A percentile compares a stretch with the other conserved stretches of the same genome.
phyloP scores from a whole-genome alignment of 176 grass and related monocot species.

The Pontederia paniculata region DNA sequence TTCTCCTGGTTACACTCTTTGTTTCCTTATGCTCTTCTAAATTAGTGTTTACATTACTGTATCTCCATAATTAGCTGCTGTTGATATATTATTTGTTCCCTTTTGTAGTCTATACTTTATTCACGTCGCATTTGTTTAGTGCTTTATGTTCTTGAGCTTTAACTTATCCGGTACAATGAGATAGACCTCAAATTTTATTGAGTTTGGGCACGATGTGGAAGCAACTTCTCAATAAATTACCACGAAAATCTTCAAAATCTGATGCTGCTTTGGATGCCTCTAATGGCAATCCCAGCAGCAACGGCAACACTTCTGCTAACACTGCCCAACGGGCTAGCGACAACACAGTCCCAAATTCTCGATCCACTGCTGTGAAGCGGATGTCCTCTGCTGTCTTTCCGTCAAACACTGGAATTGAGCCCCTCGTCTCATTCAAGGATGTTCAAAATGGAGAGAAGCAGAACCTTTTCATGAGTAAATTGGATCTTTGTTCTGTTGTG shows the following conservation, averaged over 20 bases:
- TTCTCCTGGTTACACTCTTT: neutral
- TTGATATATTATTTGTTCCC: neutral
- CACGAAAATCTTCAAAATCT: conserved; percentile 60
- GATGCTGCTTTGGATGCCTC: conserved; percentile 31
- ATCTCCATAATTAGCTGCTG: no score
- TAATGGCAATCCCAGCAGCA: neutral
- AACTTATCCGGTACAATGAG: conserved; percentile 3
- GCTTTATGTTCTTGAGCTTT: neutral
- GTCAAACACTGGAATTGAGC: conserved; percentile 79
- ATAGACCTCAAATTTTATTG: neutral
- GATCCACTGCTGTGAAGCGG: conserved; percentile 57
- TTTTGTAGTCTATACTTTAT: conserved; percentile 6
- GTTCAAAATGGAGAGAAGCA: conserved; percentile 66
- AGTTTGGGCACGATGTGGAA: conserved; percentile 56
- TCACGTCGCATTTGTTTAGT: neutral
- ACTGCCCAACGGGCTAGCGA: conserved; percentile 45
- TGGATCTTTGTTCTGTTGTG: conserved; percentile 60
- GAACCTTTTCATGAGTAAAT: conserved; percentile 82
- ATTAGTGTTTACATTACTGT: neutral
- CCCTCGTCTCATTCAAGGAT: conserved; percentile 80
- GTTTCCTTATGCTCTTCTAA: neutral
- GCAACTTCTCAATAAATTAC: conserved; percentile 78
- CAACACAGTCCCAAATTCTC: conserved; percentile 20
- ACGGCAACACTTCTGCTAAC: conserved; percentile 19
- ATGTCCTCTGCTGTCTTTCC: conserved; percentile 94